Evolutionary conservation across 2,329 filamentous ascomycete species (phyloP).

Genomic region (Aspergillus uvarum): DNA sequence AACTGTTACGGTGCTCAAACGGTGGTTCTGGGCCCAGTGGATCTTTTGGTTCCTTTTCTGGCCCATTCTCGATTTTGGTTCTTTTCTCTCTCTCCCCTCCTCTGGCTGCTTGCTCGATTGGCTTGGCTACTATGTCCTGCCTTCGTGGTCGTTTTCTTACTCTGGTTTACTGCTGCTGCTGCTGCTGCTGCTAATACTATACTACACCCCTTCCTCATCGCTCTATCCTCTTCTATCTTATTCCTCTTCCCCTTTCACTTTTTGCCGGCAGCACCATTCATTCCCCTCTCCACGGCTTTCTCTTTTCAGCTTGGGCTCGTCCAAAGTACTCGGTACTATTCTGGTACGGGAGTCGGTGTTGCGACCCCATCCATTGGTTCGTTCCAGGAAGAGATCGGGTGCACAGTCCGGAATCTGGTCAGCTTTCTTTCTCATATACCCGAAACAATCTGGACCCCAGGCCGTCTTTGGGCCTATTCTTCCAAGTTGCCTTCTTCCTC

Average conservation of each 20-base stretch:
- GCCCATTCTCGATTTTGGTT: neutral
- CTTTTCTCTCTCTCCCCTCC: neutral
- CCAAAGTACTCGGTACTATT: neutral
- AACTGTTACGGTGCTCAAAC: neutral
- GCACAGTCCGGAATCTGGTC: neutral
- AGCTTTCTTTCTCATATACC: neutral
- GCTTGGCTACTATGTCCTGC: neutral
- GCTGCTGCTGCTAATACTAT: too few species aligned
- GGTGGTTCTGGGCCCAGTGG: conserved; percentile 3
- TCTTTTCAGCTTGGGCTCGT: neutral
- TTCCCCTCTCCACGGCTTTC: neutral
- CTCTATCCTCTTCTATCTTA: neutral
- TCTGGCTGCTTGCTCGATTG: neutral
- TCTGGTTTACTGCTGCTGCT: too few species aligned
- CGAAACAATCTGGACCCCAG: neutral
- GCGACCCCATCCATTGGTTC: too few species aligned
- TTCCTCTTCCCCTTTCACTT: neutral
- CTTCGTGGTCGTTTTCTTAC: too few species aligned
- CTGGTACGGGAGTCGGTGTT: too few species aligned
- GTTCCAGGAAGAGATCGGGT: neutral
- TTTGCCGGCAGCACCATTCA: neutral
- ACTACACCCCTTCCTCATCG: neutral
- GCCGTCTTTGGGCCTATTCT: neutral
- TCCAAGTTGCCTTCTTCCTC: neutral
- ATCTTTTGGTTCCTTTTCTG: conserved; percentile 1